Evolutionary conservation across 257 asterid species (phyloP).

Genomic region (Vinca minor): DNA sequence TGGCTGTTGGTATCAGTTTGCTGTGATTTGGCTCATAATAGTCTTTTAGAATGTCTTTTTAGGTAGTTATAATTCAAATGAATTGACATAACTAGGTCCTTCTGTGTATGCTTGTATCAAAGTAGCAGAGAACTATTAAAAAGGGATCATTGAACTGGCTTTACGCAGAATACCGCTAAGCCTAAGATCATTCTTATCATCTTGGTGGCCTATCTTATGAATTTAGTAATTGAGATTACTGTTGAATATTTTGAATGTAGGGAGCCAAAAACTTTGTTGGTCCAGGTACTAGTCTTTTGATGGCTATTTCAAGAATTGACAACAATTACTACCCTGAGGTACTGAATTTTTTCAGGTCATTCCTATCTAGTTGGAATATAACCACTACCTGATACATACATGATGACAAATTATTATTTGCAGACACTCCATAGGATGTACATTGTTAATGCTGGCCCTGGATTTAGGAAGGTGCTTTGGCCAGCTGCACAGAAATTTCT

Average conservation of each 20-base stretch:
- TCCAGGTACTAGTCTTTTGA: constrained; percentile 64
- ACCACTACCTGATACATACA: background rate
- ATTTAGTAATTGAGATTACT: background rate
- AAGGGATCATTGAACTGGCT: background rate
- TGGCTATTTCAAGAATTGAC: constrained; percentile 78
- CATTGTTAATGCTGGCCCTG: constrained; percentile 87
- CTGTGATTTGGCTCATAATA: constrained; percentile 6
- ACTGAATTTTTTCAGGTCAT: constrained; percentile 13
- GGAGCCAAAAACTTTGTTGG: constrained; percentile 74
- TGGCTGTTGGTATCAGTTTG: background rate
- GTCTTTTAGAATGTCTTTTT: constrained; percentile 1
- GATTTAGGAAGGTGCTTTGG: constrained; percentile 87
- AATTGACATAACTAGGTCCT: background rate
- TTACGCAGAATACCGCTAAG: background rate
- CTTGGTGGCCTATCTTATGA: background rate
- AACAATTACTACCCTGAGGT: constrained; percentile 89
- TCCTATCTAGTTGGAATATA: background rate
- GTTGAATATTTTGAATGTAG: constrained; percentile 33
- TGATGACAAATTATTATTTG: constrained; percentile 20
- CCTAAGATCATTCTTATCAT: constrained; percentile 1
- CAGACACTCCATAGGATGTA: constrained; percentile 90
- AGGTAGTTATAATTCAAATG: background rate
- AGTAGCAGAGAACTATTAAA: background rate
- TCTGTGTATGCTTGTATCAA: background rate
- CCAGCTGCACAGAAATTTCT: constrained; percentile 88